Percentiles rank a stretch among this genome's conserved stretches.
Evolutionary conservation across 1,284 basidiomycete genomes (phyloP).

Genomic region (Ganoderma sinense): DNA sequence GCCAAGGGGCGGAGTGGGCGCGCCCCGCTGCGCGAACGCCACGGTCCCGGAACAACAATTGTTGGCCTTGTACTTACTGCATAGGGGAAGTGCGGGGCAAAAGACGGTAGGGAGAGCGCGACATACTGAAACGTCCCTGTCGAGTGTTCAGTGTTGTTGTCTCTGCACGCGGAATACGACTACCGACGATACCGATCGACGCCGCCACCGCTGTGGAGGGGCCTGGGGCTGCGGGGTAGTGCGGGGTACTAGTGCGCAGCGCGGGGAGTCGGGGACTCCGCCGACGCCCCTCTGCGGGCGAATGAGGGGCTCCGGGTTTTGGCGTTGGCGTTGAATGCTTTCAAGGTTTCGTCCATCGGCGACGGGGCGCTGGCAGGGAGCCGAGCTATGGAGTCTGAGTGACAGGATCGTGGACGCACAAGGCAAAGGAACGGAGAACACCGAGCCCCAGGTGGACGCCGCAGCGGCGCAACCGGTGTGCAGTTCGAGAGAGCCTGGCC

Average conservation of each 20-base stretch:
- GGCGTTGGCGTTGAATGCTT: background rate
- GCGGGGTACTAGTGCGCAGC: background rate
- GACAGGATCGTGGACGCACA: background rate
- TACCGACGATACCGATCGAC: background rate
- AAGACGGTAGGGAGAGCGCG: background rate
- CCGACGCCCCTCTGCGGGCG: background rate
- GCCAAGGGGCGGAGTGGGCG: background rate
- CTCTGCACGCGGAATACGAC: background rate
- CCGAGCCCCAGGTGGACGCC: background rate
- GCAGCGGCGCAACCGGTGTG: background rate
- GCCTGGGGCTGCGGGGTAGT: slow-evolving; percentile 2
- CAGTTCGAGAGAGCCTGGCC: background rate
- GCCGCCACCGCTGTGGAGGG: background rate
- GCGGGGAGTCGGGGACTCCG: no score
- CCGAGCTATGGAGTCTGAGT: background rate
- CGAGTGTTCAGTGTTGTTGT: background rate
- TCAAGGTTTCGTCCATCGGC: background rate
- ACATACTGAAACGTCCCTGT: background rate
- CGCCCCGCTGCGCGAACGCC: background rate
- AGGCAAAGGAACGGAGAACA: background rate
- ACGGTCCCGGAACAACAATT: background rate
- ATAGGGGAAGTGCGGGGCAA: slow-evolving; percentile 1
- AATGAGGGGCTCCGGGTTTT: background rate
- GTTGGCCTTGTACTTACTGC: background rate
- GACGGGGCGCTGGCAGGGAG: background rate